phyloP scores from a whole-genome alignment of 768 basidiomycete species.

The Hebeloma cylindrosporum region DNA sequence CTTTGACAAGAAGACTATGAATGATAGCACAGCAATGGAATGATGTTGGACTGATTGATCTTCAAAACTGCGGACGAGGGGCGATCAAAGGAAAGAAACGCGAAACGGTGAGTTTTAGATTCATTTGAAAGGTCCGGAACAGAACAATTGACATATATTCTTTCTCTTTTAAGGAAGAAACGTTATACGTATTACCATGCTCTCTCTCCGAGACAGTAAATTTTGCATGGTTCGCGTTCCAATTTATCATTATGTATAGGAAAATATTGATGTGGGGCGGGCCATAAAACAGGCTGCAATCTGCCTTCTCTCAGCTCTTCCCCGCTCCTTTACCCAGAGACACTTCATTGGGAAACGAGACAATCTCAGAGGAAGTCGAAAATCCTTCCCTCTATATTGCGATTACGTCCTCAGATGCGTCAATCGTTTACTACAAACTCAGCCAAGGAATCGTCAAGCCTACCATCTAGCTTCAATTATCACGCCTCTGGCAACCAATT shows the following conservation, averaged over 20 bases:
- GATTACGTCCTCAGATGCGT: slow-evolving; percentile 75
- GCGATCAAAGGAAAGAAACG: slow-evolving; percentile 61
- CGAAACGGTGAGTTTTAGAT: slow-evolving; percentile 41
- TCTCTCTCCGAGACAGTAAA: slow-evolving; percentile 65
- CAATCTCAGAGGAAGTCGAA: slow-evolving; percentile 31
- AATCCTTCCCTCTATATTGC: slow-evolving; percentile 56
- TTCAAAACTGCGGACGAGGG: slow-evolving; percentile 51
- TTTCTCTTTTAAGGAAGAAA: slow-evolving; percentile 36
- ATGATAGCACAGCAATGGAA: slow-evolving; percentile 80
- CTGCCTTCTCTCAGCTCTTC: slow-evolving; percentile 52
- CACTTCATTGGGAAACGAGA: too few species aligned
- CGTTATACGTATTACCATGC: slow-evolving; percentile 63
- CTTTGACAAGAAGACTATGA: too few species aligned
- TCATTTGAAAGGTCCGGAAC: slow-evolving; percentile 1
- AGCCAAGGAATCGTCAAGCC: slow-evolving; percentile 78
- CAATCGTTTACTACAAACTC: slow-evolving; percentile 83
- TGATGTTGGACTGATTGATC: slow-evolving; percentile 61
- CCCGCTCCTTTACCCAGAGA: too few species aligned
- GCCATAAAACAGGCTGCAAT: slow-evolving; percentile 50
- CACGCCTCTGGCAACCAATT: too few species aligned
- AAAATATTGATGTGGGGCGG: too few species aligned
- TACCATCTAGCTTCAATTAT: too few species aligned
- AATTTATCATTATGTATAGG: too few species aligned
- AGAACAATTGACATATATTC: slow-evolving; percentile 2
- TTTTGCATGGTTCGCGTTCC: slow-evolving; percentile 52